Percentiles rank a stretch among this genome's conserved stretches.
phyloP scores from a whole-genome alignment of 352 stramenopile species.

The Globisporangium cylindrosporum region DNA sequence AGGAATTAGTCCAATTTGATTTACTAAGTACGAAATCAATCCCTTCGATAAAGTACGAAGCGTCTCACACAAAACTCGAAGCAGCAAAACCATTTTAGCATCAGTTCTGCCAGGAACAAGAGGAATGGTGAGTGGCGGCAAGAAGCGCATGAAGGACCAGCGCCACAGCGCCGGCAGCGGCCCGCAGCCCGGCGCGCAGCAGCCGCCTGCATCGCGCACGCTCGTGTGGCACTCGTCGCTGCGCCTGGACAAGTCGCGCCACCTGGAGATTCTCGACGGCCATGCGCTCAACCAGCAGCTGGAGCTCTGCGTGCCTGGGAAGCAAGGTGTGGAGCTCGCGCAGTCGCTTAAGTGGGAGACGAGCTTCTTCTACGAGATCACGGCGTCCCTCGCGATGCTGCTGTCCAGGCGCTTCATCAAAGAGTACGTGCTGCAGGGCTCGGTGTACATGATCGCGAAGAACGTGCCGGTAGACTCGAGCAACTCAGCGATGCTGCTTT shows the following conservation, averaged over 20 bases:
- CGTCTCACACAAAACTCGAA: not conserved
- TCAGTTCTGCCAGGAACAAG: not conserved
- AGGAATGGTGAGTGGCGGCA: constrained; percentile 67
- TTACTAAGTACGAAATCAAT: not conserved
- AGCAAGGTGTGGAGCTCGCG: constrained; percentile 27
- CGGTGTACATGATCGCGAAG: constrained; percentile 76
- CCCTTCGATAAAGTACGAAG: not conserved
- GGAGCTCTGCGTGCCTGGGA: constrained; percentile 53
- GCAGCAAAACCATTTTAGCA: not conserved
- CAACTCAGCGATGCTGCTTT: constrained; percentile 66
- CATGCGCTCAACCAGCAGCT: constrained; percentile 72
- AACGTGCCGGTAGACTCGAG: constrained; percentile 61
- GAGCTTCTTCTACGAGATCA: constrained; percentile 81
- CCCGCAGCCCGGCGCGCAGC: constrained; percentile 2
- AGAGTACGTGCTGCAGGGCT: constrained; percentile 51
- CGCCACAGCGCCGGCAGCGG: constrained; percentile 18
- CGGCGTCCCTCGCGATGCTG: constrained; percentile 46
- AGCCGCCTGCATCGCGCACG: constrained; percentile 33
- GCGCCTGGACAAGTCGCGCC: constrained; percentile 39
- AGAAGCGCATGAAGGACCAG: constrained; percentile 35
- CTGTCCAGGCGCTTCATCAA: constrained; percentile 54
- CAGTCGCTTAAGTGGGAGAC: constrained; percentile 72
- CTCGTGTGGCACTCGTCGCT: constrained; percentile 70
- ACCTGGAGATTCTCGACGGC: constrained; percentile 35
- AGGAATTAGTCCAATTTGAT: not conserved